Evolutionary conservation across 139 green algal genomes (phyloP).

Genomic region (Chlorella sp.): DNA sequence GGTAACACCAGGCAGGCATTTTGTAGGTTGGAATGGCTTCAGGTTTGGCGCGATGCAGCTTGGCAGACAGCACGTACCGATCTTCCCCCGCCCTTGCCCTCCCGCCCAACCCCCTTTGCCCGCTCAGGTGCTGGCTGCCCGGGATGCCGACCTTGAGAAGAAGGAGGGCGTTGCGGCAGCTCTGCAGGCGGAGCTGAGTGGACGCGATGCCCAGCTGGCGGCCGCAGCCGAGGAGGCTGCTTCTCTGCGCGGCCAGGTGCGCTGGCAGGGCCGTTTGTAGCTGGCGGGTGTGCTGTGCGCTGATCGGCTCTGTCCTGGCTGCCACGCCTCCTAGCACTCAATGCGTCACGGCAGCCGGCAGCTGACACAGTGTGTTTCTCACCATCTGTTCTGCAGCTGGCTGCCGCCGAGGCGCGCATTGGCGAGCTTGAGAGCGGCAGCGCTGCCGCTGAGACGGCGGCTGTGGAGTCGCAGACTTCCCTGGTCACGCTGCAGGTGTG

Average conservation of each 20-base stretch:
- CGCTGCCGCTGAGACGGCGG: not conserved
- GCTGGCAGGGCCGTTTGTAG: not conserved
- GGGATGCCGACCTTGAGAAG: constrained; percentile 11
- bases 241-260: not conserved
- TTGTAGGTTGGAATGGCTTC: too few relatives aligned
- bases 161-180: constrained; percentile 10
- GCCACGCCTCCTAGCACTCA: too few relatives aligned
- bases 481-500: constrained; percentile 19
- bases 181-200: not conserved
- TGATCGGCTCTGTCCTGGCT: too few relatives aligned
- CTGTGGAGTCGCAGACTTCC: constrained; percentile 20
- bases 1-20: too few relatives aligned
- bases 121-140: not conserved
- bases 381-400: not conserved
- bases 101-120: not conserved
- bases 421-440: constrained; percentile 2
- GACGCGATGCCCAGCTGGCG: constrained; percentile 12
- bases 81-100: too few relatives aligned
- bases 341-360: too few relatives aligned
- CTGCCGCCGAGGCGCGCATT: not conserved
- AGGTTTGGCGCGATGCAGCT: too few relatives aligned
- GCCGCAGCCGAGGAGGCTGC: not conserved
- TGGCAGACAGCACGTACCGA: too few relatives aligned
- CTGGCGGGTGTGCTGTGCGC: too few relatives aligned
- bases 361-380: too few relatives aligned